A percentile compares a stretch with the other conserved stretches of the same genome.
These are phyloP conservation scores for Corynascus novoguineensis DNA, from an alignment of 495 filamentous ascomycete species.

Conservation along the genomic window DNA sequence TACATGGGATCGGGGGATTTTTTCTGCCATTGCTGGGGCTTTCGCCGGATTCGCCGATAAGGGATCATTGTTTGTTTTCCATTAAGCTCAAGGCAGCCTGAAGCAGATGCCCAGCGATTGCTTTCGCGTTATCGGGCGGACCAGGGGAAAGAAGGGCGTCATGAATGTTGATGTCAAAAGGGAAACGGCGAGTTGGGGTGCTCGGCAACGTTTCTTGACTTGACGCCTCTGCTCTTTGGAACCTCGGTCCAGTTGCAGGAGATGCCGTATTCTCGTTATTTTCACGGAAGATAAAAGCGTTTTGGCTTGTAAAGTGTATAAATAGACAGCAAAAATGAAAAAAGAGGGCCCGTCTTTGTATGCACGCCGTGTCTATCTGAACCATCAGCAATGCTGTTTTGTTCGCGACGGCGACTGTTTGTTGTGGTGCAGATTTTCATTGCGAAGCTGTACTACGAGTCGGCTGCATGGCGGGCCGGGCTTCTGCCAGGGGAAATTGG, in stretches of 20 bases:
- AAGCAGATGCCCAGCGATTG: background rate
- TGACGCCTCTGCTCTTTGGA: constrained; percentile 17
- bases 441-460: no score
- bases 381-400: no score
- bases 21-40: background rate
- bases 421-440: no score
- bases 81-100: background rate
- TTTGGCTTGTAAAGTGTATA: constrained; percentile 23
- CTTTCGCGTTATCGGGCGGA: constrained; percentile 14
- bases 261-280: constrained; percentile 4
- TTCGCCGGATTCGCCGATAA: background rate
- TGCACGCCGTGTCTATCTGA: no score
- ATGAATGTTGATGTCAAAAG: constrained; percentile 13
- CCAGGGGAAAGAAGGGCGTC: background rate
- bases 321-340: constrained; percentile 23
- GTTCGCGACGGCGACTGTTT: no score
- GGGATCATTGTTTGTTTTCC: background rate
- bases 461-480: background rate
- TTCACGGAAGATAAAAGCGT: constrained; percentile 28
- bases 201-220: constrained; percentile 15
- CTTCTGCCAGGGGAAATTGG: background rate
- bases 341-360: constrained; percentile 19
- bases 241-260: constrained; percentile 2
- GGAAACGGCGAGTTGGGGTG: constrained; percentile 1
- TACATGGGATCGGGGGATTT: background rate